Conservation (phyloP, 2,329 filamentous ascomycete species). For the Niveomyces coronatus region DNA sequence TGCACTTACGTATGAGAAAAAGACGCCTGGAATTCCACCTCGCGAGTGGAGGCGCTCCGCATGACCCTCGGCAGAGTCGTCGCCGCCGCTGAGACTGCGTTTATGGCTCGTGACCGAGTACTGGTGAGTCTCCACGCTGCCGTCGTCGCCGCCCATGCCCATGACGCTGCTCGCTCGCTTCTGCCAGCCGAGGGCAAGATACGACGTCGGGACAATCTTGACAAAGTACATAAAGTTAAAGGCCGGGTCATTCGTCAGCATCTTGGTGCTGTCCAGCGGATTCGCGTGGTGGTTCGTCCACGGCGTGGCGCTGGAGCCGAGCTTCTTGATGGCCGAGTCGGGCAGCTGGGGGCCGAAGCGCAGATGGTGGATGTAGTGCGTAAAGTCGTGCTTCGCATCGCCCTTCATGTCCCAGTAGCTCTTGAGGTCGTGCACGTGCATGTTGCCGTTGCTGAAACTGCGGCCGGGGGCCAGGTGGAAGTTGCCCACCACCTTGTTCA, state of each 20-base stretch:
- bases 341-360: conserved; percentile 90
- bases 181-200: conserved; percentile 85
- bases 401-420: conserved; percentile 77
- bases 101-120: conserved; percentile 97
- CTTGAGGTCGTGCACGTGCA: conserved; percentile 95
- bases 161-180: conserved; percentile 32
- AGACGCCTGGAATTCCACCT: conserved; percentile 92
- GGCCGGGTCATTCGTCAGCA: conserved; percentile 69
- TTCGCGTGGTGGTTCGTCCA: conserved; percentile 92
- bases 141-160: conserved; percentile 48
- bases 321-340: conserved; percentile 53
- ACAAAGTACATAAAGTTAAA: conserved; percentile 99
- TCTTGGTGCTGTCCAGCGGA: conserved; percentile 71
- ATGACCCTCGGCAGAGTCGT: conserved; percentile 78
- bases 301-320: conserved; percentile 38
- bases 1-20: conserved; percentile 88
- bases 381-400: conserved; percentile 70
- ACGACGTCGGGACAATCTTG: conserved; percentile 95
- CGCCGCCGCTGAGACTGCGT: conserved; percentile 73
- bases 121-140: conserved; percentile 93
- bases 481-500: conserved; percentile 98
- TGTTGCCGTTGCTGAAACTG: conserved; percentile 90
- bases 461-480: conserved; percentile 96
- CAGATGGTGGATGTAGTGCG: conserved; percentile 77
- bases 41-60: conserved; percentile 82